Conservation (phyloP, 805 yeast genomes). For the Yamadazyma olivae region DNA sequence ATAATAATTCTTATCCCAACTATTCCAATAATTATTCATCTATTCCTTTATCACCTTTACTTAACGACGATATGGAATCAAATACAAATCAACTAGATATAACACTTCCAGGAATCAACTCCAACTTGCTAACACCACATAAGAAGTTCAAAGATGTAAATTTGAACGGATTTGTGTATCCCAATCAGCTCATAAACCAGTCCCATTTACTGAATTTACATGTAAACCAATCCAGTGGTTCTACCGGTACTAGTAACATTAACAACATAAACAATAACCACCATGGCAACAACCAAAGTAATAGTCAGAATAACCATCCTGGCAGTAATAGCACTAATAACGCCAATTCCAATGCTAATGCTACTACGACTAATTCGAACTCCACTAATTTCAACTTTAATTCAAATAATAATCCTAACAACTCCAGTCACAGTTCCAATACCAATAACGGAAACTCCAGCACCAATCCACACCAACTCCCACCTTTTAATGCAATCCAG, state of each 20-base stretch:
- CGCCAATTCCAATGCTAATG: too few relatives aligned
- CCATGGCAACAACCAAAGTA: too few relatives aligned
- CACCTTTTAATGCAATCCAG: conserved; percentile 35
- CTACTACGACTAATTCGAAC: too few relatives aligned
- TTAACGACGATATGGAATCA: conserved; percentile 24
- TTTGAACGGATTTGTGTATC: conserved; percentile 12
- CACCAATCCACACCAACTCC: conserved; percentile 23
- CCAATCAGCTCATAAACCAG: conserved; percentile 13
- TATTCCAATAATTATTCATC: conserved; percentile 7
- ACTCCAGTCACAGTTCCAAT: too few relatives aligned
- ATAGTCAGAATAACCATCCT: too few relatives aligned
- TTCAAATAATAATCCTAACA: too few relatives aligned
- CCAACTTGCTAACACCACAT: conserved; percentile 3
- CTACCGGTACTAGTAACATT: too few relatives aligned
- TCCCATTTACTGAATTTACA: background rate
- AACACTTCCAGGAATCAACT: conserved; percentile 11
- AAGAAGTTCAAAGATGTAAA: background rate
- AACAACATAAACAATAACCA: too few relatives aligned
- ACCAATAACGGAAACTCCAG: too few relatives aligned
- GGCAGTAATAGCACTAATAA: too few relatives aligned
- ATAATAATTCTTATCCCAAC: background rate
- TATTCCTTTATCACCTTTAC: conserved; percentile 28
- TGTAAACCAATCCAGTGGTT: background rate
- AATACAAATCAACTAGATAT: conserved; percentile 8
- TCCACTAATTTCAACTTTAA: too few relatives aligned